Evolutionary conservation across 768 basidiomycete species (phyloP).

Genomic region (Rhodosporidiobolus sp.): DNA sequence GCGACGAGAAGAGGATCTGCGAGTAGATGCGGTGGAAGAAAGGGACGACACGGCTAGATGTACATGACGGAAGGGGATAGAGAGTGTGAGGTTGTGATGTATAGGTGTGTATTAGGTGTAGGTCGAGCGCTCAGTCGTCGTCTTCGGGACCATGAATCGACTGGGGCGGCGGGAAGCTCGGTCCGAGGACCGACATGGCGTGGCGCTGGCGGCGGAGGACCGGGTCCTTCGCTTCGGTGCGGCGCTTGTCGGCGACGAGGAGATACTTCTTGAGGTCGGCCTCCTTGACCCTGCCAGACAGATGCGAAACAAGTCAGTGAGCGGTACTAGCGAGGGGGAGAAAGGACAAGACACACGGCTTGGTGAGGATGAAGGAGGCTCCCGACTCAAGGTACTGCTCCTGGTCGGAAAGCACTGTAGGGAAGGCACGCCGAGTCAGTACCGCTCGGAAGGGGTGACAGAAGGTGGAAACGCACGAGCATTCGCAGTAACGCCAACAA

Average conservation of each 20-base stretch:
- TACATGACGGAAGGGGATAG: no score
- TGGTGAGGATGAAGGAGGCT: slow-evolving; percentile 44
- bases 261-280: slow-evolving; percentile 35
- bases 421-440: background rate
- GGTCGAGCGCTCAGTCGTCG: background rate
- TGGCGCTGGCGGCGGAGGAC: slow-evolving; percentile 8
- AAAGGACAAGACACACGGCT: slow-evolving; percentile 27
- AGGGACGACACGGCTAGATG: no score
- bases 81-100: no score
- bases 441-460: no score
- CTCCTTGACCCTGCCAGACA: slow-evolving; percentile 18
- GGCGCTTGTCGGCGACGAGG: slow-evolving; percentile 34
- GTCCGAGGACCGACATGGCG: slow-evolving; percentile 10
- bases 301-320: background rate
- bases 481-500: slow-evolving; percentile 60
- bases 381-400: slow-evolving; percentile 44
- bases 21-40: no score
- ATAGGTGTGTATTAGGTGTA: no score
- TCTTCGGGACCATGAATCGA: background rate
- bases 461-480: slow-evolving; percentile 47
- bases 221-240: slow-evolving; percentile 21
- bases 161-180: slow-evolving; percentile 1
- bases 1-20: no score
- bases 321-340: background rate
- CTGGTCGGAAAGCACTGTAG: slow-evolving; percentile 35